Base-by-base conservation (phyloP, 306 rosid species). In the Hylodesmum podocarpum region DNA sequence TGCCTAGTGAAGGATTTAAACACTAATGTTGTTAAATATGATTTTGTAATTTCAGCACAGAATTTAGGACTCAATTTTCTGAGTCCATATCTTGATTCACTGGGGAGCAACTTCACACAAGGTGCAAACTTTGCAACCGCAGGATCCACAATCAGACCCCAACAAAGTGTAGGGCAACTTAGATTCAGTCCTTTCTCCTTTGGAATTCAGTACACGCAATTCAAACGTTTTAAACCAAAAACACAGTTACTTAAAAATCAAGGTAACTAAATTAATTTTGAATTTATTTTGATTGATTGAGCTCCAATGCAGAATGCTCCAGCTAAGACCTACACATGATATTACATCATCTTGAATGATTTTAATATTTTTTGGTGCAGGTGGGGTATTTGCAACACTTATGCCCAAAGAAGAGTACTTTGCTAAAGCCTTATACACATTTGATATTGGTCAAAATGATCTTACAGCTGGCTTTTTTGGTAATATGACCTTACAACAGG, bases 131-230 rank as follows among this genome's bases (percentile, higher is more conserved):
- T 86, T 25, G 92, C 88, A 11, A 76, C 86, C 8, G 22, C 64
- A 28, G 83, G 44, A 6, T 76, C 91, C 3, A 86, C 92, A 1
- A 81, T 86, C 55, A 84, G 68, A 79, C 55, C 46, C 39, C 86
- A 86, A 0, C 2, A 8, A 7, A 11, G 81, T 58, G 0, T 81
- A 4, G 86, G 86, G 58, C 3, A 15, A 0, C 82, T 76, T 15
- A 29, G 54, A 44, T 70, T 10, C 9, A 88, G 89, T 81, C 92
- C 88, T 39, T 88, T 88, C 71, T 84, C 13, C 61, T 78, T 86
- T 6, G 27, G 25, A 5, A 16, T 86, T 51, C 89, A 86, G 24
- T 79, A 47, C 46, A 9, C 29, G 3, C 89, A 86, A 44, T 84
- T 88, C 69, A 27, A 1, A n/a, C 11, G 66, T 22, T 75, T 88